Base-by-base conservation (phyloP, 257 asterid genomes). In the Parsonsia alboflavescens region DNA sequence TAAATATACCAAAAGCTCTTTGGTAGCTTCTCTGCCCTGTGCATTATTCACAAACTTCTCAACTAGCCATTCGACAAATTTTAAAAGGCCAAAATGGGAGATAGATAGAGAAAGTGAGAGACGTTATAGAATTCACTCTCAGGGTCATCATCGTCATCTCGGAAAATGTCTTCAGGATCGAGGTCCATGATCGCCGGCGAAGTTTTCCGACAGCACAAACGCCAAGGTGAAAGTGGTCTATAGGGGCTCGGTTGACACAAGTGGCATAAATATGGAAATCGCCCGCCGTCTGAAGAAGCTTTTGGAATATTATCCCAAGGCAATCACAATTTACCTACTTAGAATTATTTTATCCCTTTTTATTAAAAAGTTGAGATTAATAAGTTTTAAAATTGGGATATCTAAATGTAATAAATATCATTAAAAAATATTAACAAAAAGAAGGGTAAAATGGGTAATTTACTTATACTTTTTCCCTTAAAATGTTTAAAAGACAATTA, bases 141-240 rank as follows among this genome's bases (percentile, higher is more conserved):
- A 1, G 85, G 85, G 80, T 91, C 96, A 62, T 79, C 84, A n/a
- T 91, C 97, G 2, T 93, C 98, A 82, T 91, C 98, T 15, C 97
- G 84, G 42, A 93, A 93, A 16, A 91, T 80, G 45, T 89, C 98
- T 53, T 93, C 98, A n/a, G 98, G 98, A 59, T 93, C 96, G 50
- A 91, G 85, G 77, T 93, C 96, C 98, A 91, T 93, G 46, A 7
- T 71, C 19, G 76, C 52, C 36, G 42, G 74, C 19, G 50, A 45
- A 4, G 1, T 26, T 57, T 44, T 45, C 61, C 26, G 63, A 54
- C 22, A 17, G 52, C 26, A 46, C 59, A 61, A 8, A 49, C 42
- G 21, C 68, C 65, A 62, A 63, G 72, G 70, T 33, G 39, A 33
- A 33, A 33, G 39, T 16, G 36, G 67, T 62, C 42, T 33, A 22